These are phyloP conservation scores for Metarhizium anisopliae DNA, from an alignment of 2,329 filamentous ascomycete genomes.

Conservation along the genomic window DNA sequence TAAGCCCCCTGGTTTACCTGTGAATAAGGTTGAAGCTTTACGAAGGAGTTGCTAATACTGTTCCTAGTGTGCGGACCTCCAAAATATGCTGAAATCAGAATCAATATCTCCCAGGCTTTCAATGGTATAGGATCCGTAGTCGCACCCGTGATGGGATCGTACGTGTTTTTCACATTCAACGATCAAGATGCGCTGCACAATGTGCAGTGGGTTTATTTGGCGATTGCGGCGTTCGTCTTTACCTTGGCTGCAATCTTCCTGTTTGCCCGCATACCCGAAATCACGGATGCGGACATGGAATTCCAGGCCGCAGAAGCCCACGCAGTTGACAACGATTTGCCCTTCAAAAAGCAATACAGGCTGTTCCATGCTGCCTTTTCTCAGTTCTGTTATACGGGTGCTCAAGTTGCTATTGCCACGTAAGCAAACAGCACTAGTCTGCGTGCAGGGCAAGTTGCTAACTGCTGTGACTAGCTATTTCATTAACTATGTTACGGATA, in stretches of 20 bases:
- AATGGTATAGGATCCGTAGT: conserved; percentile 67
- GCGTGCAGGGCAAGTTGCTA: background rate
- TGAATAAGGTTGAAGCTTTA: background rate
- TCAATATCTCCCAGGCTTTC: conserved; percentile 70
- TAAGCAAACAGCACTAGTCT: background rate
- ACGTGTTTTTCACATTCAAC: conserved; percentile 61
- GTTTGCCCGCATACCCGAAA: conserved; percentile 59
- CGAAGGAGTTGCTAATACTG: fast-evolving
- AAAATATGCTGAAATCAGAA: conserved; percentile 61
- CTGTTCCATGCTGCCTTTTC: conserved; percentile 68
- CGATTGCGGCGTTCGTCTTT: conserved; percentile 63
- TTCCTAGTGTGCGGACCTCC: conserved; percentile 45
- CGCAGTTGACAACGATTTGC: conserved; percentile 45
- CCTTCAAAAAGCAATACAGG: conserved; percentile 61
- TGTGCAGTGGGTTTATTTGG: conserved; percentile 70
- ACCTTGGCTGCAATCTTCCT: conserved; percentile 58
- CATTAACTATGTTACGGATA: conserved; percentile 63
- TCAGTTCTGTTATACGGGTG: conserved; percentile 72
- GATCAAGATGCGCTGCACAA: conserved; percentile 49
- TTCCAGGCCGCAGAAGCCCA: conserved; percentile 48
- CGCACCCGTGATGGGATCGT: conserved; percentile 62
- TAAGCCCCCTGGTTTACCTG: conserved; percentile 3
- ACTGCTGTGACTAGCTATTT: conserved; percentile 41
- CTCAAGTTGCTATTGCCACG: conserved; percentile 56
- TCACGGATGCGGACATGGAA: conserved; percentile 56